Percentiles rank a stretch among this genome's conserved stretches.
phyloP scores from a whole-genome alignment of 768 basidiomycete species.

The Amanita molliuscula region DNA sequence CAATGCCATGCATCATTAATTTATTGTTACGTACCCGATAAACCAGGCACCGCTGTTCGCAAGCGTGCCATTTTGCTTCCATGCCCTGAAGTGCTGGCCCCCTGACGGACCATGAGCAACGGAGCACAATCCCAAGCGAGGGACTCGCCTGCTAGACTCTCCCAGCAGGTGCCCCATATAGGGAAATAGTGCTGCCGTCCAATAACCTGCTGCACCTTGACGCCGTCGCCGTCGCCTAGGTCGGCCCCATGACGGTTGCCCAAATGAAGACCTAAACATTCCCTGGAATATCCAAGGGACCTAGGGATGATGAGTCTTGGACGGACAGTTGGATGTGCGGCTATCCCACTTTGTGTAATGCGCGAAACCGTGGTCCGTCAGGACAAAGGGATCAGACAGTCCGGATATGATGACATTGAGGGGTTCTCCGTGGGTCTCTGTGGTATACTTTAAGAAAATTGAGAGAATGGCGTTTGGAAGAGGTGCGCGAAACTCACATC shows the following conservation, averaged over 20 bases:
- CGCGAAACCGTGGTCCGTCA: slow-evolving; percentile 64
- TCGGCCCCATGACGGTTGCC: slow-evolving; percentile 72
- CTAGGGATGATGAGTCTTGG: slow-evolving; percentile 20
- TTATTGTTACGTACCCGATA: slow-evolving; percentile 43
- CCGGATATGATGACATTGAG: slow-evolving; percentile 78
- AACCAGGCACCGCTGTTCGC: slow-evolving; percentile 79
- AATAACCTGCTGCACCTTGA: slow-evolving; percentile 58
- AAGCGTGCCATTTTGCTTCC: slow-evolving; percentile 76
- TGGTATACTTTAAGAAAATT: slow-evolving; percentile 43
- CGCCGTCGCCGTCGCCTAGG: slow-evolving; percentile 74
- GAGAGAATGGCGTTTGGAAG: not conserved
- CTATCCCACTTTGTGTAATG: slow-evolving; percentile 51
- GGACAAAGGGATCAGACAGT: slow-evolving; percentile 67
- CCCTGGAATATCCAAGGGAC: slow-evolving; percentile 74
- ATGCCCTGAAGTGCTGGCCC: slow-evolving; percentile 85
- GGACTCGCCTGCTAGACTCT: slow-evolving; percentile 54
- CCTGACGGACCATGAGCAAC: slow-evolving; percentile 25
- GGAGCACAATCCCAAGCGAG: not conserved
- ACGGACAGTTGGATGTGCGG: not conserved
- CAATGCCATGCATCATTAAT: not conserved
- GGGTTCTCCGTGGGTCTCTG: slow-evolving; percentile 61
- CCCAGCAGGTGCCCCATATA: slow-evolving; percentile 81
- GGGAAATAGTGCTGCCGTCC: slow-evolving; percentile 74
- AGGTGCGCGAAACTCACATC: slow-evolving; percentile 43
- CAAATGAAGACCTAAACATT: slow-evolving; percentile 73